Percentiles rank a stretch among this genome's conserved stretches.
These are phyloP conservation scores for Leccinum griseonigrum DNA, from an alignment of 1,284 basidiomycete species.

Conservation along the genomic window DNA sequence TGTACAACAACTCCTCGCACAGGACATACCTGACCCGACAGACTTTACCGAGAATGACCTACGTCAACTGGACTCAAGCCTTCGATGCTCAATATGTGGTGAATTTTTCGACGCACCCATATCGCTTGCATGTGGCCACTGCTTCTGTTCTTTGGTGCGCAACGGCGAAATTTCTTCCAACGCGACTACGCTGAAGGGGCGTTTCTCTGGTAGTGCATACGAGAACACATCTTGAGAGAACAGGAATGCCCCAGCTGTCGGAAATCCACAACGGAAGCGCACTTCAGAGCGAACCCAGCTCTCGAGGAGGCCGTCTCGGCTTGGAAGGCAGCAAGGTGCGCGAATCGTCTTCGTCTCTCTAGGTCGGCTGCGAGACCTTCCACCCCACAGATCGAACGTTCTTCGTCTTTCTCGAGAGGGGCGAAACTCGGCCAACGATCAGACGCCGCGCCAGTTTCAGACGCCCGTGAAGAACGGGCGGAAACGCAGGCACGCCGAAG, in stretches of 20 bases:
- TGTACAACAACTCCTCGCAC: conserved; percentile 28
- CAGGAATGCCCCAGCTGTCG: conserved; percentile 67
- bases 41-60: conserved; percentile 66
- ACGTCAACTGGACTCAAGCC: conserved; percentile 56
- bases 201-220: conserved; percentile 53
- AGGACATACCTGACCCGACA: conserved; percentile 58
- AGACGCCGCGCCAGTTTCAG: conserved; percentile 18
- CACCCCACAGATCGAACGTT: conserved; percentile 38
- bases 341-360: background rate
- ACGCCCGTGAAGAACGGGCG: conserved; percentile 16
- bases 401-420: conserved; percentile 38
- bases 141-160: conserved; percentile 73
- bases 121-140: conserved; percentile 68
- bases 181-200: conserved; percentile 2
- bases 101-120: conserved; percentile 72
- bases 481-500: conserved; percentile 28
- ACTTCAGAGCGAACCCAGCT: conserved; percentile 55
- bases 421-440: conserved; percentile 29
- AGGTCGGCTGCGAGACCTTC: background rate
- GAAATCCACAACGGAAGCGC: conserved; percentile 50
- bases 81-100: conserved; percentile 70
- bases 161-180: background rate
- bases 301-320: conserved; percentile 59
- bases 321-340: conserved; percentile 66
- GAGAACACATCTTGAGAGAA: conserved; percentile 52